These are phyloP conservation scores for Cladosporium sphaerospermum DNA, from an alignment of 2,329 filamentous ascomycete species.

Conservation along the genomic window DNA sequence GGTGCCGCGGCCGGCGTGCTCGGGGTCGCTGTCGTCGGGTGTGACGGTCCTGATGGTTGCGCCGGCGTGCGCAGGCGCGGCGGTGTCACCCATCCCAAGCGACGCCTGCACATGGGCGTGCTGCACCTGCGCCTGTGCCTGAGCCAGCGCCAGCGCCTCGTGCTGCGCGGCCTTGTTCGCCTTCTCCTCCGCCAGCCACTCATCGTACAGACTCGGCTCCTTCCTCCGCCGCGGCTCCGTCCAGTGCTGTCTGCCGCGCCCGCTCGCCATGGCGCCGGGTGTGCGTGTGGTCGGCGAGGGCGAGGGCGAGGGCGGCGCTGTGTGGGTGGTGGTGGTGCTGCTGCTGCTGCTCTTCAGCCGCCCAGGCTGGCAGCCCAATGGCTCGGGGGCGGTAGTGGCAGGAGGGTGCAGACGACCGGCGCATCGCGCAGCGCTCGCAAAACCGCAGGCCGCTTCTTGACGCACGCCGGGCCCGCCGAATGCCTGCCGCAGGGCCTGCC, in stretches of 20 bases:
- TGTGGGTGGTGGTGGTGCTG: not conserved
- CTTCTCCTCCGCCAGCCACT: slow-evolving; percentile 25
- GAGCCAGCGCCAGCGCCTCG: not conserved
- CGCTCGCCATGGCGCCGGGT: slow-evolving; percentile 3
- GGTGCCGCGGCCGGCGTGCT: slow-evolving; percentile 20
- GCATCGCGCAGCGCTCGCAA: slow-evolving; percentile 3
- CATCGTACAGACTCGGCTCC: slow-evolving; percentile 28
- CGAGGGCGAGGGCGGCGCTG: no score
- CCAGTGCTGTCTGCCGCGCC: slow-evolving; percentile 11
- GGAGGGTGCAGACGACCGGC: not conserved
- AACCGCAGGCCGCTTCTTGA: not conserved
- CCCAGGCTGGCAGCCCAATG: slow-evolving; percentile 9
- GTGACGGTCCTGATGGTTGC: slow-evolving; percentile 11
- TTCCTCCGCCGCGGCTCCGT: slow-evolving; percentile 19
- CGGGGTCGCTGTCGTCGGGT: slow-evolving; percentile 6
- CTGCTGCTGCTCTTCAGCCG: slow-evolving; percentile 5
- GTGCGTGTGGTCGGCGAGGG: not conserved
- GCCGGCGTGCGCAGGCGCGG: not conserved
- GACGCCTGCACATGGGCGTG: slow-evolving; percentile 5
- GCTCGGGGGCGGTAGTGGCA: slow-evolving; percentile 1
- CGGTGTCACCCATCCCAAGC: slow-evolving; percentile 8
- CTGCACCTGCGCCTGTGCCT: not conserved
- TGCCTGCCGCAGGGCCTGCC: no score
- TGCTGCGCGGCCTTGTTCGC: slow-evolving; percentile 7
- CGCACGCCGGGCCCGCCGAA: not conserved